Evolutionary conservation across 148 eudicot species (phyloP), one percentile per base, ranked within the genome.

Genomic region (Polygonum aviculare): DNA sequence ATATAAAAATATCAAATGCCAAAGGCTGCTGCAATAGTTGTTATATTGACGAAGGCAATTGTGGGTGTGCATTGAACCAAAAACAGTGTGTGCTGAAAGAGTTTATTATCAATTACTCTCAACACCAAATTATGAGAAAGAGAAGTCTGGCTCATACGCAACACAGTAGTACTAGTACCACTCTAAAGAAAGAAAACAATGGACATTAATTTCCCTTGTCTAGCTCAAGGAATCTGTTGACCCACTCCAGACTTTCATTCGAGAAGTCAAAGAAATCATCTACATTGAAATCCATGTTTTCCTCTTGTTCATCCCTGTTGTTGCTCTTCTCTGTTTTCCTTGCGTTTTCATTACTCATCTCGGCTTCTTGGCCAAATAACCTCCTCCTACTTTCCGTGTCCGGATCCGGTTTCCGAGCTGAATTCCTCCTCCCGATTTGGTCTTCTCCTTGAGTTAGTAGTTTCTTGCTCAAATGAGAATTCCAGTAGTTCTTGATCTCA

Each of bases 261-360:
- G 89, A 81, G 81, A 88, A 88, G 80, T 88, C 87, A 72, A 88
- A 86, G 84, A 86, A 86, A 60, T 82, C 89, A 78, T 86, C 85
- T 1, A 38, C 57, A 49, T 84, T 76, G 33, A 79, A 76, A n/a
- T 49, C 71, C 12, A 44, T 44, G 2, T 69, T 38, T 54, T 75
- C 54, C 62, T 73, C 67, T 55, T 78, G 19, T 35, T 67, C 1
- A 35, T 67, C 72, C 15, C 44, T 60, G 67, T 5, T 67, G 44
- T 67, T 67, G 44, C 5, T 33, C 41, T 8, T 16, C 38, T 26
- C 67, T 60, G 14, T 19, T 3, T 22, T 22, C 65, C 7, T 22
- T 65, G 72, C 36, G 2, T 52, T 51, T 4, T 51, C 50, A 0
- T 54, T 54, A 1, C 18, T 52, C 3, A 15, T 21, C 63, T 22